Evolutionary conservation across 2,329 filamentous ascomycete genomes (phyloP).

Genomic region (Exophiala oligosperma): DNA sequence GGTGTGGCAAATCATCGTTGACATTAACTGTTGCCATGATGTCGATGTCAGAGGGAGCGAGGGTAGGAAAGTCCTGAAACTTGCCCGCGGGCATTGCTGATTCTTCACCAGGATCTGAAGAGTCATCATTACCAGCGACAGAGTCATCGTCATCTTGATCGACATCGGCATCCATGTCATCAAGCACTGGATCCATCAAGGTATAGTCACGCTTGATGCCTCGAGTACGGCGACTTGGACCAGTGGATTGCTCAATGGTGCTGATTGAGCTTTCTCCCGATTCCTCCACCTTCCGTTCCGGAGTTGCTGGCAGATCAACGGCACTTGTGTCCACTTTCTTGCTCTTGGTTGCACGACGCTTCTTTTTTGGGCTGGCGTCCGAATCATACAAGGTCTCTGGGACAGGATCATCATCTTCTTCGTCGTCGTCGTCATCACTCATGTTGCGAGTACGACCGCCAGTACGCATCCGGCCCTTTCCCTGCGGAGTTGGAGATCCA

Average conservation of each 20-base stretch:
- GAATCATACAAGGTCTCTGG: slow-evolving; percentile 18
- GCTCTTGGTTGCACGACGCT: neutral
- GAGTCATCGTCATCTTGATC: slow-evolving; percentile 2
- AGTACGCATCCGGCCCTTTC: neutral
- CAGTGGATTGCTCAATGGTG: slow-evolving; percentile 31
- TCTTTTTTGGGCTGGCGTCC: slow-evolving; percentile 12
- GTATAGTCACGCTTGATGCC: slow-evolving; percentile 23
- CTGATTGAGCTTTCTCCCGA: slow-evolving; percentile 49
- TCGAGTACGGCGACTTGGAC: slow-evolving; percentile 19
- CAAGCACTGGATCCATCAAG: slow-evolving; percentile 2
- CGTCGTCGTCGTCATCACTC: slow-evolving; percentile 20
- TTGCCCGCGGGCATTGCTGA: neutral
- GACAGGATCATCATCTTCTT: slow-evolving; percentile 14
- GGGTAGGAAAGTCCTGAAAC: neutral
- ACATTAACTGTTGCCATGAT: neutral
- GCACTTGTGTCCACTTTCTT: slow-evolving; percentile 5
- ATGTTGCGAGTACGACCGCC: slow-evolving; percentile 1
- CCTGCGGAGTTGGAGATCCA: slow-evolving; percentile 5
- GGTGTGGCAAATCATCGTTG: neutral
- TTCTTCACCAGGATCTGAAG: neutral
- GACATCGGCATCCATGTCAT: slow-evolving; percentile 5
- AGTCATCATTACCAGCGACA: neutral
- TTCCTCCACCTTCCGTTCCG: slow-evolving; percentile 54
- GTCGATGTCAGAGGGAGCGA: neutral
- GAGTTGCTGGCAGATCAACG: neutral